Base-by-base conservation (phyloP, 2,329 filamentous ascomycete species). In the Chrysosporium queenslandicum region DNA sequence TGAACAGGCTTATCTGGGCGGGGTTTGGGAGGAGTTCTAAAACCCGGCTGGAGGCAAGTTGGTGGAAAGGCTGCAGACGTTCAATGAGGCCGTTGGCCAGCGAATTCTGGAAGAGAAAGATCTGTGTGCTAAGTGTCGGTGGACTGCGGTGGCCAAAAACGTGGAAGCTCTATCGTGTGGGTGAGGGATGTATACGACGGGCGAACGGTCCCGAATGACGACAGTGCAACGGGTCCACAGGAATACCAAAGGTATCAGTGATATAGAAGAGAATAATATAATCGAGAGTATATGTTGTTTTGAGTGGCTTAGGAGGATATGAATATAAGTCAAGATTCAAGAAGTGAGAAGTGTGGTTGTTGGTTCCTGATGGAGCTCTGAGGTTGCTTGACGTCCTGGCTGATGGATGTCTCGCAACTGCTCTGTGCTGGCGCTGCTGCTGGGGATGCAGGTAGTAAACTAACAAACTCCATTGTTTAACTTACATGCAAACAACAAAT, bases 1-100 rank as follows among this genome's bases (percentile, higher is more conserved):
- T 65, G 67, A 68, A 65, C 64, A 71, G 67, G 70, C 62, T 63
- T 49, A 43, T 51, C 30, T 46, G 39, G 49, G 36, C 41, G 43
- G 50, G 27, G 36, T 27, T 20, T 40, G 18, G 37, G 23, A 36
- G 37, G 21, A 25, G 11, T 37, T 3, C 8, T 41, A 14, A 20
- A 30, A 29, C 21, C 20, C 29, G 48, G 16, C 36, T 25, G 37
- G 11, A 21, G 50, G 32, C 20, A 25, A 32, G 36, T 39, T 2
- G 30, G 27, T 23, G 29, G 30, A 25, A 23, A 40, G 25, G 52
- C 16, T 21, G 5, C 39, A 43, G 40, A 6, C 4, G 37, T 29
- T 34, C 37, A 43, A 36, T 27, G 29, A 41, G 20, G 20, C 48
- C 16, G 14, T 46, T 21, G 11, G 9, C 25, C 30, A 21, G 27